Base-by-base conservation (phyloP, 2,329 filamentous ascomycete genomes). In the Penicillium sp. region DNA sequence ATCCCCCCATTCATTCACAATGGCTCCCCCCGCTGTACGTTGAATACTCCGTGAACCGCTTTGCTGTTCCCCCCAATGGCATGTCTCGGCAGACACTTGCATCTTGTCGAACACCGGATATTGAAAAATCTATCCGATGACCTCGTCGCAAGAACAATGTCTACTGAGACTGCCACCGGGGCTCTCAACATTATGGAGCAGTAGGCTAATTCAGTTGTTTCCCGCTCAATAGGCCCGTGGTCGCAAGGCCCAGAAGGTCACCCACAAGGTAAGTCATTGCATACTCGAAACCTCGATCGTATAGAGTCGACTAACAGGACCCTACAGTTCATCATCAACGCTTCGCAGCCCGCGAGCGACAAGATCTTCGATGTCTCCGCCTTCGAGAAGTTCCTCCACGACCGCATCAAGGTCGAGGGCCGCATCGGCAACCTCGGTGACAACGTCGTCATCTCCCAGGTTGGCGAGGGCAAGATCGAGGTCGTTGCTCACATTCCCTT, bases 331-430 rank as follows among this genome's bases (percentile, higher is more conserved):
- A 85, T 95, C 81, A 97, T 98, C 87, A 95, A 98, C 81, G 91
- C 90, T 75, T 90, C 88, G 69, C 91, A 97, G 79, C 93, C 93
- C 68, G 90, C 90, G 65, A 87, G 84, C 79, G 93, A 98, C 84
- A 97, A 97, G 86, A 98, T 98, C 84, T 97, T 98, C 84, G 93
- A 98, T 76, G 85, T 95, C 74, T 84, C 87, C 68, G 90, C 90
- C 64, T 98, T 98, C 75, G 90, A 96, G 80, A 97, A 97, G 85
- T 98, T 98, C 87, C 87, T 98, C 58, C 90, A 96, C 83, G 93
- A 97, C 78, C 89, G 87, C 79, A 95, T 98, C 85, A 98, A 98
- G 88, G 89, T 98, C 66, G 93, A 69, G 65, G 91, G 91, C 79
- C 91, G 89, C 72, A 90, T 91, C 70, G 90, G 90, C 67, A 97